Conservation (phyloP, 352 stramenopile genomes). For the Pythium guiyangense region DNA sequence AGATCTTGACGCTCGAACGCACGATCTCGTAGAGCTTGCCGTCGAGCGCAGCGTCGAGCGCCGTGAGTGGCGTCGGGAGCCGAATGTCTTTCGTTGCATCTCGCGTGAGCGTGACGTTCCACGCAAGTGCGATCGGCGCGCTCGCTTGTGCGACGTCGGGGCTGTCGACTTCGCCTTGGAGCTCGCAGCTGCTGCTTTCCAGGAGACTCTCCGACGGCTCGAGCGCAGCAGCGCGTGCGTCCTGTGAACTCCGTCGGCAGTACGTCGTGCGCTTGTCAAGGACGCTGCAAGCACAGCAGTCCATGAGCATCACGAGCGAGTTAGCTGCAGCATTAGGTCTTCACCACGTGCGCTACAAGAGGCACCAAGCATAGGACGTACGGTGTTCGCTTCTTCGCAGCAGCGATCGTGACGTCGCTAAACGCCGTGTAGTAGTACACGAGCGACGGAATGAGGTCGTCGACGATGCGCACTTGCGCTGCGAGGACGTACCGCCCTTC, state of each 20-base stretch:
- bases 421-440: conserved; percentile 54
- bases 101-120: conserved; percentile 28
- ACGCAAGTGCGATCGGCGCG: conserved; percentile 19
- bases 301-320: not conserved
- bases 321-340: not conserved
- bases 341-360: too few species aligned
- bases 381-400: conserved; percentile 1
- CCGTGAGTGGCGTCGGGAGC: conserved; percentile 36
- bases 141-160: conserved; percentile 25
- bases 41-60: conserved; percentile 17
- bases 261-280: conserved; percentile 36
- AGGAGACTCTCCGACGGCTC: conserved; percentile 18
- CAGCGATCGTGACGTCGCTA: conserved; percentile 29
- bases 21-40: conserved; percentile 44
- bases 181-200: conserved; percentile 40
- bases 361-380: conserved; percentile 1
- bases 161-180: conserved; percentile 26
- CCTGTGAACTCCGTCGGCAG: conserved; percentile 38
- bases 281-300: conserved; percentile 11
- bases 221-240: conserved; percentile 25
- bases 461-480: conserved; percentile 37
- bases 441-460: conserved; percentile 25
- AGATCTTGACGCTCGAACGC: conserved; percentile 40
- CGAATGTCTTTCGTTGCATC: conserved; percentile 33
- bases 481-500: conserved; percentile 39